Percentiles rank a stretch among this genome's conserved stretches.
Evolutionary conservation across 192 early-diverging fungal genomes (phyloP).

Genomic region (Coemansia sp.): DNA sequence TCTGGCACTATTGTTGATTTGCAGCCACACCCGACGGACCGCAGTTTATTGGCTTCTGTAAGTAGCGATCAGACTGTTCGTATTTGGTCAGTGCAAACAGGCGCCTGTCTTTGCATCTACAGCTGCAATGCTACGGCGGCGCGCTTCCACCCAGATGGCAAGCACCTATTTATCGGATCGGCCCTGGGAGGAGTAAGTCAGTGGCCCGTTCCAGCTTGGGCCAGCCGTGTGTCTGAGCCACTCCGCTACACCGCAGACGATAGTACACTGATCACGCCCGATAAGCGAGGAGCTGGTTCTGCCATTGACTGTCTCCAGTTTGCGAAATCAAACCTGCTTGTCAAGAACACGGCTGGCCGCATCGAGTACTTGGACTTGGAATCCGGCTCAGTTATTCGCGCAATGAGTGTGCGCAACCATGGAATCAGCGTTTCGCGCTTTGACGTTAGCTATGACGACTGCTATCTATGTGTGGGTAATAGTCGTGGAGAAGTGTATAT

Average conservation of each 20-base stretch:
- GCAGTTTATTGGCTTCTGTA: conserved; percentile 70
- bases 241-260: conserved; percentile 26
- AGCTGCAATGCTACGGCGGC: conserved; percentile 62
- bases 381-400: conserved; percentile 49
- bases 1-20: conserved; percentile 65
- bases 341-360: conserved; percentile 75
- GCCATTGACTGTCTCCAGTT: conserved; percentile 74
- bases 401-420: conserved; percentile 54
- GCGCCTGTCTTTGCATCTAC: conserved; percentile 67
- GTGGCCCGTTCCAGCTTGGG: conserved; percentile 59
- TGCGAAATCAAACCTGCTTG: conserved; percentile 67
- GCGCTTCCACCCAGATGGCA: conserved; percentile 72
- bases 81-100: conserved; percentile 75
- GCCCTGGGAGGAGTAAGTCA: conserved; percentile 57
- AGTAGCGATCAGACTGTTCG: conserved; percentile 75
- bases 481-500: conserved; percentile 72
- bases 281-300: conserved; percentile 31
- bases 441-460: conserved; percentile 73
- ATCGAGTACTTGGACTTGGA: conserved; percentile 78
- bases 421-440: conserved; percentile 60
- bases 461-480: conserved; percentile 76
- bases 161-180: conserved; percentile 60
- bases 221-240: background rate
- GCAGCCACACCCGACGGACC: conserved; percentile 70
- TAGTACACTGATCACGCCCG: conserved; percentile 22